These are phyloP conservation scores for Stagonosporopsis vannaccii DNA, from an alignment of 2,329 filamentous ascomycete species.

Conservation along the genomic window DNA sequence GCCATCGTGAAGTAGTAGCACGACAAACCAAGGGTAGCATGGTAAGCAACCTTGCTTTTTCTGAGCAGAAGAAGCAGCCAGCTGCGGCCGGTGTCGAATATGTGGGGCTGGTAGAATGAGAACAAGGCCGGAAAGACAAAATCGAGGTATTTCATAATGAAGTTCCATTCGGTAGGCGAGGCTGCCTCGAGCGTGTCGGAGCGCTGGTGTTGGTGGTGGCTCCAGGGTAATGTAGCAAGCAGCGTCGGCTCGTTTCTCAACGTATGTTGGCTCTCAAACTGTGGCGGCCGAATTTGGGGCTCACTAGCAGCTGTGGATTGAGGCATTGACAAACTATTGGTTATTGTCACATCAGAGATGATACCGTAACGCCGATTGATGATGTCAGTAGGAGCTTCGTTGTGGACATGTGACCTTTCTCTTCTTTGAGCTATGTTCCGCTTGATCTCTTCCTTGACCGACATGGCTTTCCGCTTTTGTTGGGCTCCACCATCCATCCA, in stretches of 20 bases:
- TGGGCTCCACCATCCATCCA: constrained; percentile 24
- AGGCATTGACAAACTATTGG: background rate
- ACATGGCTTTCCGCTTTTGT: constrained; percentile 16
- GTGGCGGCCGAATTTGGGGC: background rate
- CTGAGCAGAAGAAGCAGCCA: constrained; percentile 23
- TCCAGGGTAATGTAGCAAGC: constrained; percentile 10
- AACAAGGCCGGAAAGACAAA: constrained; percentile 23
- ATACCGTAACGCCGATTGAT: background rate
- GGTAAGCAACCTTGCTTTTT: constrained; percentile 22
- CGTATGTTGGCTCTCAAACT: too few species aligned
- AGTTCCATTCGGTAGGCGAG: constrained; percentile 19
- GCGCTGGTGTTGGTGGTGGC: constrained; percentile 7
- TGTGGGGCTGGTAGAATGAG: constrained; percentile 19
- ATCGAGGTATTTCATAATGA: constrained; percentile 28
- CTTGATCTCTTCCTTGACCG: constrained; percentile 23
- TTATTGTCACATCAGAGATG: constrained; percentile 6
- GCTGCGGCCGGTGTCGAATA: constrained; percentile 25
- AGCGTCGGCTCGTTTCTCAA: background rate
- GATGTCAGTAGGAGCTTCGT: background rate
- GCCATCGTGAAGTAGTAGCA: constrained; percentile 25
- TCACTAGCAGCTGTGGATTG: background rate
- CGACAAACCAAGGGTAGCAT: constrained; percentile 20
- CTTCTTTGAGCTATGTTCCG: constrained; percentile 17
- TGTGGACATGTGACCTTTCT: constrained; percentile 8
- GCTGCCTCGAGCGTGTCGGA: constrained; percentile 11